Percentiles rank a stretch among this genome's conserved stretches.
Conservation (phyloP, 306 rosid species). For the Vachellia collinsii region DNA sequence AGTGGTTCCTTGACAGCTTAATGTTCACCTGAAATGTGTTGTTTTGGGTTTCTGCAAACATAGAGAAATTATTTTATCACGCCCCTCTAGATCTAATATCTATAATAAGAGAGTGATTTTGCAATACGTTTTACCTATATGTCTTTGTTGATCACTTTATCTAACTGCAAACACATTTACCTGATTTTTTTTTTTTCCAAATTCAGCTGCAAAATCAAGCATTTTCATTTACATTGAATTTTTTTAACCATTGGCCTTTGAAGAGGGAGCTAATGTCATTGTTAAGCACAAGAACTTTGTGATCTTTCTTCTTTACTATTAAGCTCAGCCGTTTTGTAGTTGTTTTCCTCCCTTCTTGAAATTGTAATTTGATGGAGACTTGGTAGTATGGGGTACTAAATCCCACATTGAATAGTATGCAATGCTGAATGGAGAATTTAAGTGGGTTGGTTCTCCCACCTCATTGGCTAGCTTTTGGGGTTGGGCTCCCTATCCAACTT, state of each 20-base stretch:
- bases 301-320: background rate
- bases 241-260: background rate
- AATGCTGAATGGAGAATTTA: background rate
- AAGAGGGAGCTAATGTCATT: slow-evolving; percentile 1
- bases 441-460: background rate
- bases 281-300: background rate
- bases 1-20: slow-evolving; percentile 4
- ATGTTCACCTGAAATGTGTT: background rate
- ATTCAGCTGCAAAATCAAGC: background rate
- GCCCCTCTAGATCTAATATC: slow-evolving; percentile 31
- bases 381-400: background rate
- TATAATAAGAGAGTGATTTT: slow-evolving; percentile 16
- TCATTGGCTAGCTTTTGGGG: background rate
- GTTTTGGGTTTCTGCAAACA: slow-evolving; percentile 10
- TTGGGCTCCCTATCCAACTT: background rate
- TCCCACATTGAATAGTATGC: background rate
- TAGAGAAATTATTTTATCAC: slow-evolving; percentile 26
- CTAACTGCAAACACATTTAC: slow-evolving; percentile 17
- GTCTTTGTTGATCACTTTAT: slow-evolving; percentile 18
- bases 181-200: background rate
- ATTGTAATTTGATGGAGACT: background rate
- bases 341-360: slow-evolving; percentile 21
- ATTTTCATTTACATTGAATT: background rate
- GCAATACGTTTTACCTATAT: slow-evolving; percentile 3
- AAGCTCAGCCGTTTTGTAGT: background rate